Evolutionary conservation across 176 grass and related monocot genomes (phyloP).

Genomic region (Musa beccarii): DNA sequence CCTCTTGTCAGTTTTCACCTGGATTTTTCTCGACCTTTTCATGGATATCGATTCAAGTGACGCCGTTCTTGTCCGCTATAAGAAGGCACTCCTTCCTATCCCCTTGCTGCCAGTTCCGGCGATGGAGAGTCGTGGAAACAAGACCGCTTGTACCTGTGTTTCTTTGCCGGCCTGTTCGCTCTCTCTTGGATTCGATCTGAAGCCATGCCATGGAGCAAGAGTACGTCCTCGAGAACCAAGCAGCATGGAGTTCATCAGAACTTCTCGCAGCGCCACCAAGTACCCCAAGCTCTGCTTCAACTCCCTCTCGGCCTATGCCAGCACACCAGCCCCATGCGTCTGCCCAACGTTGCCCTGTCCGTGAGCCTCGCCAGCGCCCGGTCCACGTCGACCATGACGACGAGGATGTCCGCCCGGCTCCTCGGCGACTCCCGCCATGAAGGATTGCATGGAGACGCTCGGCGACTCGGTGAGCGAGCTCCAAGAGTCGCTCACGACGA

Average conservation of each 20-base stretch:
- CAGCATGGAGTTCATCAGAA: conserved; percentile 20
- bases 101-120: too few species aligned
- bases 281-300: conserved; percentile 22
- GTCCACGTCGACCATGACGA: background rate
- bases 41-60: too few species aligned
- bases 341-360: conserved; percentile 17
- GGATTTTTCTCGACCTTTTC: too few species aligned
- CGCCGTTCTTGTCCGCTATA: too few species aligned
- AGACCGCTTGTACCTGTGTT: too few species aligned
- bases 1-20: too few species aligned
- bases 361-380: conserved; percentile 18
- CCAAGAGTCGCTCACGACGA: too few species aligned
- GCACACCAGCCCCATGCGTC: conserved; percentile 4
- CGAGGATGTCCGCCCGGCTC: conserved; percentile 26
- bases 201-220: conserved; percentile 2
- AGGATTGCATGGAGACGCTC: too few species aligned
- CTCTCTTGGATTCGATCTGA: background rate
- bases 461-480: too few species aligned
- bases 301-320: conserved; percentile 22
- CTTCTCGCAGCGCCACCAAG: conserved; percentile 9
- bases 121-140: too few species aligned
- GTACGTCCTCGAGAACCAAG: conserved; percentile 1
- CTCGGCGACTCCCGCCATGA: background rate
- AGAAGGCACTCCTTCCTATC: too few species aligned
- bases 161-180: background rate